phyloP scores from a whole-genome alignment of 1,284 basidiomycete genomes.

The Malassezia slooffiae region DNA sequence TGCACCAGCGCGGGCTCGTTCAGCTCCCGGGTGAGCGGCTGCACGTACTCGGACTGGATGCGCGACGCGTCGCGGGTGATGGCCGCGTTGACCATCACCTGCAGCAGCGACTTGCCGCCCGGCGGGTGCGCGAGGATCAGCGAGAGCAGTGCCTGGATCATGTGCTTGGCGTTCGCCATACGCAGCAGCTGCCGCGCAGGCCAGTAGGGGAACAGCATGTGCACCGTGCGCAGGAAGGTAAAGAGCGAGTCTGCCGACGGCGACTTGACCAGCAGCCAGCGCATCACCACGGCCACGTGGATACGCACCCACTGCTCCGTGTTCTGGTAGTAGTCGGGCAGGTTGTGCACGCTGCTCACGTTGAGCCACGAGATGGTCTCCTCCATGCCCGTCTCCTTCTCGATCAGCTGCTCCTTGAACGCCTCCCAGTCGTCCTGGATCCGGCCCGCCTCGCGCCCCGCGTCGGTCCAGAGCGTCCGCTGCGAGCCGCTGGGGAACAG shows the following conservation, averaged over 20 bases:
- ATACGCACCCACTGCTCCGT: constrained; percentile 39
- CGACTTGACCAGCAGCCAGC: constrained; percentile 35
- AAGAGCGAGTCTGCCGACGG: constrained; percentile 37
- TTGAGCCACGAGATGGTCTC: constrained; percentile 31
- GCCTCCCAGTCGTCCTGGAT: constrained; percentile 29
- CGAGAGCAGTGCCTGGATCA: constrained; percentile 38
- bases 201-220: constrained; percentile 44
- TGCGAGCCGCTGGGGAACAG: constrained; percentile 31
- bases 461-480: constrained; percentile 26
- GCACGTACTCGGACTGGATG: constrained; percentile 38
- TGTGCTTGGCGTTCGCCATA: constrained; percentile 38
- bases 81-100: constrained; percentile 36
- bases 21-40: constrained; percentile 34
- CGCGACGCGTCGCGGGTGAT: constrained; percentile 28
- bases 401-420: constrained; percentile 42
- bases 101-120: constrained; percentile 43
- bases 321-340: constrained; percentile 35
- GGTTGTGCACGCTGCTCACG: constrained; percentile 33
- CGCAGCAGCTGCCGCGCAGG: constrained; percentile 42
- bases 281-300: constrained; percentile 36
- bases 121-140: constrained; percentile 40
- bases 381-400: constrained; percentile 41
- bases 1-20: constrained; percentile 30
- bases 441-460: constrained; percentile 30
- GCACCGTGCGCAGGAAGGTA: constrained; percentile 36